Conservation (phyloP, 1,284 basidiomycete species). For the Ceratobasidium sp. region DNA sequence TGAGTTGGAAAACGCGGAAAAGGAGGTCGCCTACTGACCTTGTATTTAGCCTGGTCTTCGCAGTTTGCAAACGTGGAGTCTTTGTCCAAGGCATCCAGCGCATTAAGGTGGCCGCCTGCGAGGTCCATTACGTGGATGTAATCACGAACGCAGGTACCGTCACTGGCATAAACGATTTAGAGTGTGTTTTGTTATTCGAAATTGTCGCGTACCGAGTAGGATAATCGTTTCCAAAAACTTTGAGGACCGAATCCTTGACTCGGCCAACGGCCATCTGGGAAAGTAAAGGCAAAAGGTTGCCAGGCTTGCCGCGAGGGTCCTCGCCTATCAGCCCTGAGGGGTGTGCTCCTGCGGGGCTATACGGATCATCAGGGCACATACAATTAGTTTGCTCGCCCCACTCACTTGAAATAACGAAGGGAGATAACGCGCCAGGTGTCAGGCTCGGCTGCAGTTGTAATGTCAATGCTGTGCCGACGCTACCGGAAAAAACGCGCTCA, state of each 20-base stretch:
- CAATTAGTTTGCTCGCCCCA: conserved; percentile 43
- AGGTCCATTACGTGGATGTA: conserved; percentile 98
- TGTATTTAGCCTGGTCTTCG: conserved; percentile 49
- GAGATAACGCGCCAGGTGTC: conserved; percentile 82
- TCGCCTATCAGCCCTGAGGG: conserved; percentile 96
- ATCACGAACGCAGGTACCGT: conserved; percentile 97
- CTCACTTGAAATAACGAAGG: conserved; percentile 96
- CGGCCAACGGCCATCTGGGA: conserved; percentile 96
- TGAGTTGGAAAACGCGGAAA: conserved; percentile 54
- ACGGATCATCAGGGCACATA: conserved; percentile 25
- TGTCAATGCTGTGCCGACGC: conserved; percentile 36
- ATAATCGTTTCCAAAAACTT: conserved; percentile 98
- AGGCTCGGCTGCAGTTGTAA: conserved; percentile 66
- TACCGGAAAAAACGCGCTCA: conserved; percentile 54
- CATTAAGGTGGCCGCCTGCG: conserved; percentile 91
- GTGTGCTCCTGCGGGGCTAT: conserved; percentile 95
- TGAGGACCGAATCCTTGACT: conserved; percentile 80
- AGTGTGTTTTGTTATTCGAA: neutral
- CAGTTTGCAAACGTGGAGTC: conserved; percentile 60
- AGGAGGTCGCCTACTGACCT: conserved; percentile 26
- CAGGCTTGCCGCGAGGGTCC: conserved; percentile 93
- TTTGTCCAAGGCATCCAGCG: conserved; percentile 84
- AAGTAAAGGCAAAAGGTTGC: conserved; percentile 93
- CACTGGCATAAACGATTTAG: conserved; percentile 60
- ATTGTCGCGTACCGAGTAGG: conserved; percentile 75